Conservation (phyloP, 345 rosid species). For the Salix purpurea region DNA sequence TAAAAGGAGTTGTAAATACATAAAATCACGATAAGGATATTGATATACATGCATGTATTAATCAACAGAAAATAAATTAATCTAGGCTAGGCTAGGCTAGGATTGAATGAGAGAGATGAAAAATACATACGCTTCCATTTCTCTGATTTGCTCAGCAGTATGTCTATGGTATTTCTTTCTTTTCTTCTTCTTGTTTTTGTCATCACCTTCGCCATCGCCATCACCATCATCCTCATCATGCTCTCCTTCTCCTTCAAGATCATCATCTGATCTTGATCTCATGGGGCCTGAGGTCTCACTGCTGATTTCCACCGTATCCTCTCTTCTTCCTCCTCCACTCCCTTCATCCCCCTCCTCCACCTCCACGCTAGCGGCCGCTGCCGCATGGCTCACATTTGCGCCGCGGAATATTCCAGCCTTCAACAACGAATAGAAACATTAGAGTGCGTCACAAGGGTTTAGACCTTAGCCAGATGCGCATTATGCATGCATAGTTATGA, state of each 20-base stretch:
- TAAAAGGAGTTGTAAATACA: not conserved
- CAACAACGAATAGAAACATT: not conserved
- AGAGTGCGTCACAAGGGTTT: not conserved
- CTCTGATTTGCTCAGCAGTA: conserved; percentile 88
- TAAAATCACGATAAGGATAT: not conserved
- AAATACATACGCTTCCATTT: conserved; percentile 86
- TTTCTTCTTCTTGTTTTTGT: conserved; percentile 72
- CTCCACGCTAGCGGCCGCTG: conserved; percentile 39
- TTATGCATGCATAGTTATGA: not conserved
- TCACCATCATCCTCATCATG: conserved; percentile 49
- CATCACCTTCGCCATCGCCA: conserved; percentile 33
- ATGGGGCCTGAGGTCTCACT: conserved; percentile 87
- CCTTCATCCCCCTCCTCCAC: conserved; percentile 76
- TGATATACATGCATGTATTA: not conserved
- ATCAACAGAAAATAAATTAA: not conserved
- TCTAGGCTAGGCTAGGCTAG: not conserved
- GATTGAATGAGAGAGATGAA: not conserved
- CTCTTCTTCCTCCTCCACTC: conserved; percentile 52
- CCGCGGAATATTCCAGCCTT: conserved; percentile 94
- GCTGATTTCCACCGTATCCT: conserved; percentile 80
- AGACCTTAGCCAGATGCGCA: not conserved
- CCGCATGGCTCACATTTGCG: conserved; percentile 36
- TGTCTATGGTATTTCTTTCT: conserved; percentile 96
- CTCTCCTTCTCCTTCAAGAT: conserved; percentile 55
- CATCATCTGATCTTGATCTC: conserved; percentile 84